Evolutionary conservation across 371 early-diverging fungal species (phyloP), one percentile per base, ranked within the genome.

Genomic region (Syncephalastrum racemosum): DNA sequence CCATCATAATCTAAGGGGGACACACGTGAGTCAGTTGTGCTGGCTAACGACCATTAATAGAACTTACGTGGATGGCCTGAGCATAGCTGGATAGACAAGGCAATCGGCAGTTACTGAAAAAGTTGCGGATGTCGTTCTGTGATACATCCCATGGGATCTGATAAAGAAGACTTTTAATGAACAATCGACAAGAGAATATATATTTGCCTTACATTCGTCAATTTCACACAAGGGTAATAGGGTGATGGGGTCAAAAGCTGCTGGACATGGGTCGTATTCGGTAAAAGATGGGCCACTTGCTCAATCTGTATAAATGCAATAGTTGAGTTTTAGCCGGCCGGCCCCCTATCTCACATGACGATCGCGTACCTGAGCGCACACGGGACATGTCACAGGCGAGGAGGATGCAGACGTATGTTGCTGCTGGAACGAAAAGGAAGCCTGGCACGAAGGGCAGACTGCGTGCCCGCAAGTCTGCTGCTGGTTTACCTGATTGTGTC

Each of bases 131-230:
- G 53, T 82, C 82, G 23, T 72, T 71, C 62, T 78, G 80, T 3
- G 82, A 82, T 16, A 79, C 70, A 48, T 82, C 82, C 82, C 82
- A 82, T 46, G 82, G 82, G 48, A 82, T 82, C 77, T 77, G 27
- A 15, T 15, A 55, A 13, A n/a, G 43, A n/a, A 42, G 15, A 19
- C 25, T 18, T 14, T 56, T 27, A 18, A 53, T 20, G 47, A 42
- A 24, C 16, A 16, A 45, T 10, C 25, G 31, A 39, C 27, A 46
- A 44, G 42, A 23, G n/a, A 42, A 18, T 47, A 39, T 50, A 1
- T 12, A 13, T 15, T 7, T 56, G 4, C 24, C 56, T 59, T 73
- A 76, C 77, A 61, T 76, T 76, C 15, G 71, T 63, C 43, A 76
- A 23, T 57, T 76, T 76, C 31, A 59, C 69, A 54, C 77, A 76